Percentiles rank a stretch among this genome's conserved stretches.
These are phyloP conservation scores for Cinnamomum micranthum DNA, from an alignment of 164 flowering plant species.

Conservation along the genomic window DNA sequence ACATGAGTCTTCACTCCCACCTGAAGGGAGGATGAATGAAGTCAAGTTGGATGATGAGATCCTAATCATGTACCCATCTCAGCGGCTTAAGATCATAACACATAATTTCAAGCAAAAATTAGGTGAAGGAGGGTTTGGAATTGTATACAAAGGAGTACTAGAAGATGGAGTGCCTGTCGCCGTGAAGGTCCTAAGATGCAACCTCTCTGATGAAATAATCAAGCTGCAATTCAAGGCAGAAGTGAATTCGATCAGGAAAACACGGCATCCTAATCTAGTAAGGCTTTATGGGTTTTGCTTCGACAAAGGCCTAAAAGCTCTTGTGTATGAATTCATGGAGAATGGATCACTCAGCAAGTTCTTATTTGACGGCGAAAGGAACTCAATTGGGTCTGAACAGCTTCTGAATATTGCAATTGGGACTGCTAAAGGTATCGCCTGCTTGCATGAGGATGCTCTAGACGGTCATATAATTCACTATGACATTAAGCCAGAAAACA, in stretches of 20 bases:
- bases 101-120: conserved; percentile 7
- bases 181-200: conserved; percentile 4
- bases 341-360: conserved; percentile 3
- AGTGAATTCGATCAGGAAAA: conserved; percentile 6
- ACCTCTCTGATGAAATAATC: neutral
- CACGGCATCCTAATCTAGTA: conserved; percentile 8
- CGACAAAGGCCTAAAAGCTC: neutral
- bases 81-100: neutral
- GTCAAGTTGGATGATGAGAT: neutral
- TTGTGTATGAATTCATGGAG: conserved; percentile 12
- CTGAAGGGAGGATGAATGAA: neutral
- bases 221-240: conserved; percentile 4
- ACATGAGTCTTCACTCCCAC: neutral
- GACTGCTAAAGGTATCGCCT: conserved; percentile 6
- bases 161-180: conserved; percentile 1
- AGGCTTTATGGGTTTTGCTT: conserved; percentile 7
- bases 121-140: conserved; percentile 2
- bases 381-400: neutral
- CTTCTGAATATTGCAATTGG: conserved; percentile 8
- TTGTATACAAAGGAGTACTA: conserved; percentile 1
- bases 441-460: conserved; percentile 3
- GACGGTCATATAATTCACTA: conserved; percentile 1
- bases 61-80: neutral
- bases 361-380: neutral
- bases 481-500: conserved; percentile 9